These are phyloP conservation scores for Phialemonium atrogriseum DNA, from an alignment of 2,329 filamentous ascomycete species.

Conservation along the genomic window DNA sequence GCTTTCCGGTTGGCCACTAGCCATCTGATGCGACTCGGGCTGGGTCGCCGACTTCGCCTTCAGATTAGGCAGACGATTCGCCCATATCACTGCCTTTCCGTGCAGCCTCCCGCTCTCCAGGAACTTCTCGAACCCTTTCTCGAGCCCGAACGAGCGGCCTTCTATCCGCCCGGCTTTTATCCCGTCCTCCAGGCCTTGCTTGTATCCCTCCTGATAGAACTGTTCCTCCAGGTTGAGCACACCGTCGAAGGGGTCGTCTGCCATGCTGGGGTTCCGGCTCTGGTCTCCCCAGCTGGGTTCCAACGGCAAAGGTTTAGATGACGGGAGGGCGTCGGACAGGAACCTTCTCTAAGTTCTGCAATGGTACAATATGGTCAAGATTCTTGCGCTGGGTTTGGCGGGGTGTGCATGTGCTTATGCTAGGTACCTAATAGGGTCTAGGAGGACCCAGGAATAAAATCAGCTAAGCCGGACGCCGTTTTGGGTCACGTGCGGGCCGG, in stretches of 20 bases:
- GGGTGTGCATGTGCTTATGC: too few relatives aligned
- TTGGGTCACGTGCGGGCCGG: too few relatives aligned
- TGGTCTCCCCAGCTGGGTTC: too few relatives aligned
- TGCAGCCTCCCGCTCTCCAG: conserved; percentile 69
- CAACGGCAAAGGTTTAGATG: too few relatives aligned
- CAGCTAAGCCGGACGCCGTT: too few relatives aligned
- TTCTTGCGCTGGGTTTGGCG: too few relatives aligned
- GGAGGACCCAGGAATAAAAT: too few relatives aligned
- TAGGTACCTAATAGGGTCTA: too few relatives aligned
- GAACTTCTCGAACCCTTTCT: conserved; percentile 93
- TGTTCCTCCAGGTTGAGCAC: conserved; percentile 53
- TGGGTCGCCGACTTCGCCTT: background rate
- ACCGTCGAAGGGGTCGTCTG: conserved; percentile 45
- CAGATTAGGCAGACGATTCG: conserved; percentile 49
- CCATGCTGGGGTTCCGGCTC: conserved; percentile 12
- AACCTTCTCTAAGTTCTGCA: too few relatives aligned
- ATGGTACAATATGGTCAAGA: too few relatives aligned
- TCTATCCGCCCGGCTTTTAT: conserved; percentile 71
- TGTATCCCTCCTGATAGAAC: conserved; percentile 79
- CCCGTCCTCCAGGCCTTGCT: conserved; percentile 68
- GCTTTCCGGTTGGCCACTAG: background rate
- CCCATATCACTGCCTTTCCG: conserved; percentile 77
- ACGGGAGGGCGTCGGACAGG: background rate
- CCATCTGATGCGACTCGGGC: conserved; percentile 2
- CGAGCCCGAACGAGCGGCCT: conserved; percentile 81